phyloP scores from a whole-genome alignment of 1,139 yeast species.

The Candida albicans region DNA sequence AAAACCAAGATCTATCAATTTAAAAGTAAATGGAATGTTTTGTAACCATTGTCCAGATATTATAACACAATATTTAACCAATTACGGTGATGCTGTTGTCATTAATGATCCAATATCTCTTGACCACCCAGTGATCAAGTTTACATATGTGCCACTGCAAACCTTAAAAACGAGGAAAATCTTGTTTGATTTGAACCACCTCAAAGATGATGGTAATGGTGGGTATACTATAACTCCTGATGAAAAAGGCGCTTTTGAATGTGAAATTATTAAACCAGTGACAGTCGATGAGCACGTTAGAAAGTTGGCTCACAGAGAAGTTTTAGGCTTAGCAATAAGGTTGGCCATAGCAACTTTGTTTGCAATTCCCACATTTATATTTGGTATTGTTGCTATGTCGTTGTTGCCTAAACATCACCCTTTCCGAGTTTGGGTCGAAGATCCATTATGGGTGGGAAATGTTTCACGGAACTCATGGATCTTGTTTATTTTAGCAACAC shows the following conservation, averaged over 20 bases:
- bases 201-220: slow-evolving; percentile 20
- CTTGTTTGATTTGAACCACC: slow-evolving; percentile 46
- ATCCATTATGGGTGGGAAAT: slow-evolving; percentile 64
- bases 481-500: slow-evolving; percentile 62
- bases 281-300: slow-evolving; percentile 66
- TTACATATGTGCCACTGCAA: slow-evolving; percentile 60
- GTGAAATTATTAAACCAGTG: slow-evolving; percentile 56
- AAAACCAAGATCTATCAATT: slow-evolving; percentile 54
- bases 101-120: slow-evolving; percentile 57
- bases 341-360: slow-evolving; percentile 49
- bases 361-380: slow-evolving; percentile 68
- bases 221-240: slow-evolving; percentile 23
- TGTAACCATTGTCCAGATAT: slow-evolving; percentile 69
- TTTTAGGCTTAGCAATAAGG: slow-evolving; percentile 45
- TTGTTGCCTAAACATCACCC: slow-evolving; percentile 45
- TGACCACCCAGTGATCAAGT: slow-evolving; percentile 55
- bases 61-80: slow-evolving; percentile 48
- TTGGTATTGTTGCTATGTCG: slow-evolving; percentile 71
- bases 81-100: slow-evolving; percentile 58
- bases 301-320: slow-evolving; percentile 50
- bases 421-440: slow-evolving; percentile 55
- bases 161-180: slow-evolving; percentile 53
- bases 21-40: slow-evolving; percentile 66
- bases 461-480: slow-evolving; percentile 68
- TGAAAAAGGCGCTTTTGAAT: slow-evolving; percentile 40